Evolutionary conservation across 1,284 basidiomycete genomes (phyloP), one percentile per base, ranked within the genome.

Genomic region (Heterobasidion occidentale): DNA sequence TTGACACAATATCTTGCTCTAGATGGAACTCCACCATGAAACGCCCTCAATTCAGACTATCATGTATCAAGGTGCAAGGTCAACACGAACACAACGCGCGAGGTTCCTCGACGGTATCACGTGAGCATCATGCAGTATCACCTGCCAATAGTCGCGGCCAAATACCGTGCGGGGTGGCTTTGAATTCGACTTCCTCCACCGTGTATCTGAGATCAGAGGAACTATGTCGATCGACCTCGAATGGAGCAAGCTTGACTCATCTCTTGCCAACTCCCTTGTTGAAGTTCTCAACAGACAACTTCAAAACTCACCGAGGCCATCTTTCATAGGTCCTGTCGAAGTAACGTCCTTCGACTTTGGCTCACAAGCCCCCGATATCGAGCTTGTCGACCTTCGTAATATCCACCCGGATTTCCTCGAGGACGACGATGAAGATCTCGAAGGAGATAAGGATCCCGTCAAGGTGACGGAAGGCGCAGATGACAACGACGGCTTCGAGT

Each of bases 341-440:
- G 83, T 98, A 58, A 87, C 86, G 5, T 83, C 85, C 2, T 81
- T 98, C 56, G 91, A 94, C 55, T 95, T 99, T 70, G 96, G 96
- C 36, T 82, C 85, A 0, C 77, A 80, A 27, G 70, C 85, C 4
- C 96, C 97, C 2, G 89, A 95, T 59, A 80, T 97, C 44, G 89
- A 96, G 68, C 80, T 99, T 57, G 85, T 92, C 57, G 94, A 98
- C 71, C 75, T 99, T 57, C 81, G 92, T 51, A 94, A 98, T 74
- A 92, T 98, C 56, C 94, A 96, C 74, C 86, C 86, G 45, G 94
- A 96, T 67, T 98, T 98, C 67, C 77, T 92, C 54, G 88, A 93
- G 61, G 88, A 88, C 58, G 88, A 92, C 62, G 84, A 88, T 2
- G 79, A 80, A 0, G 72, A 77, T 8, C 67, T 71, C n/a, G 65